phyloP scores from a whole-genome alignment of 169 alveolate genomes.

The Cryptosporidium baileyi region DNA sequence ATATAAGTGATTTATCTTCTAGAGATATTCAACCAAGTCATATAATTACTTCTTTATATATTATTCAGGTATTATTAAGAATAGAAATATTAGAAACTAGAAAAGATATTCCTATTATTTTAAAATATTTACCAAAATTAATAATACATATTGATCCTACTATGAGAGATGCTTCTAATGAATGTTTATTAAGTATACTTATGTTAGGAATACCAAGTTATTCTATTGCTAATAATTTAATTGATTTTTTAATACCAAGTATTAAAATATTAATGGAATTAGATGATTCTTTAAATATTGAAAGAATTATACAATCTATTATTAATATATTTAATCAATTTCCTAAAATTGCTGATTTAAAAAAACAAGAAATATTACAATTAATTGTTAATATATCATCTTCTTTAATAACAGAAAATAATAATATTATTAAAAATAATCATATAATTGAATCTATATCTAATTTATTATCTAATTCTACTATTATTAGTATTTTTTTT shows the following conservation, averaged over 20 bases:
- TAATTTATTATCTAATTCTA: not conserved
- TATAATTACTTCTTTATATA: slow-evolving; percentile 1
- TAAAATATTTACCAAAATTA: slow-evolving; percentile 37
- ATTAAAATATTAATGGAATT: slow-evolving; percentile 8
- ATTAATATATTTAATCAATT: not conserved
- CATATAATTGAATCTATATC: slow-evolving; percentile 24
- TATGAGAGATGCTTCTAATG: slow-evolving; percentile 57
- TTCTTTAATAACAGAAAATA: not conserved
- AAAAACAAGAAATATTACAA: slow-evolving; percentile 14
- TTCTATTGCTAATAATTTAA: slow-evolving; percentile 6
- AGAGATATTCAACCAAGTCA: slow-evolving; percentile 46
- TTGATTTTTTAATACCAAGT: not conserved
- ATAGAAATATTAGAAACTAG: slow-evolving; percentile 49
- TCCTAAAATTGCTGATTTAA: slow-evolving; percentile 1
- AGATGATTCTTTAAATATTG: slow-evolving; percentile 27
- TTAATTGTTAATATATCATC: slow-evolving; percentile 22
- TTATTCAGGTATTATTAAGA: slow-evolving; percentile 1
- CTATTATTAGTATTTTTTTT: not conserved
- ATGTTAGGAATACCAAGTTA: slow-evolving; percentile 47
- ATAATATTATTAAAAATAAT: not conserved
- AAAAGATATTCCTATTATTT: slow-evolving; percentile 3
- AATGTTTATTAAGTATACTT: slow-evolving; percentile 4
- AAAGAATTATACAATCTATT: slow-evolving; percentile 21
- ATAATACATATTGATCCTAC: slow-evolving; percentile 32
- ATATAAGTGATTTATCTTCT: not conserved